A percentile compares a stretch with the other conserved stretches of the same genome.
phyloP scores from a whole-genome alignment of 2,329 filamentous ascomycete species.

The Erysiphe neolycopersici region DNA sequence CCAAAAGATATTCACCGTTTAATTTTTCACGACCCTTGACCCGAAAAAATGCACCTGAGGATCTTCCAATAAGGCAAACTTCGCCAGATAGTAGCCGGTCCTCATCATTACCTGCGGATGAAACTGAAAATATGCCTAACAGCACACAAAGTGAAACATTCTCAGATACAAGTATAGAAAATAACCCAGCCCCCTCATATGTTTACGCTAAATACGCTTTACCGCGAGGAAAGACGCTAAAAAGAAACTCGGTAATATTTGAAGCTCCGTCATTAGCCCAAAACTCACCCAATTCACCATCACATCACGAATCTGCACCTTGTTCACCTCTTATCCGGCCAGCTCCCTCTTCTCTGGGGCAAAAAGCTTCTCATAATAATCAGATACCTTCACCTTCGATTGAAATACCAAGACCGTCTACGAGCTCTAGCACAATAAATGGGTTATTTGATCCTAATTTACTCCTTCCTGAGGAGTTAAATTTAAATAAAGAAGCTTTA shows the following conservation, averaged over 20 bases:
- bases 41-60: conserved; percentile 29
- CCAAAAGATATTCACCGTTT: conserved; percentile 38
- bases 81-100: conserved; percentile 37
- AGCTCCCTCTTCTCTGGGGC: conserved; percentile 22
- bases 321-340: conserved; percentile 35
- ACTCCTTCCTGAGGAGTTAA: neutral
- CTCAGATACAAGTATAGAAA: conserved; percentile 23
- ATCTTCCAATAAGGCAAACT: conserved; percentile 32
- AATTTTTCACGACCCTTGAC: conserved; percentile 90
- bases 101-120: conserved; percentile 32
- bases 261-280: conserved; percentile 26
- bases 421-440: conserved; percentile 20
- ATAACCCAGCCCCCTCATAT: conserved; percentile 39
- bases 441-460: conserved; percentile 14
- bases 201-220: conserved; percentile 66
- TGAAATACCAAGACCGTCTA: conserved; percentile 20
- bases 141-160: conserved; percentile 49
- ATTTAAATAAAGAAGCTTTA: neutral
- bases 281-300: conserved; percentile 35
- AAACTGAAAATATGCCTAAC: conserved; percentile 39
- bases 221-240: conserved; percentile 55
- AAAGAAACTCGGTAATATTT: conserved; percentile 36
- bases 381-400: conserved; percentile 19
- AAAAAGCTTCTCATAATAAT: conserved; percentile 1
- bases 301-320: conserved; percentile 21